Conservation (phyloP, 306 rosid species). For the Oxytropis ochrocephala region DNA sequence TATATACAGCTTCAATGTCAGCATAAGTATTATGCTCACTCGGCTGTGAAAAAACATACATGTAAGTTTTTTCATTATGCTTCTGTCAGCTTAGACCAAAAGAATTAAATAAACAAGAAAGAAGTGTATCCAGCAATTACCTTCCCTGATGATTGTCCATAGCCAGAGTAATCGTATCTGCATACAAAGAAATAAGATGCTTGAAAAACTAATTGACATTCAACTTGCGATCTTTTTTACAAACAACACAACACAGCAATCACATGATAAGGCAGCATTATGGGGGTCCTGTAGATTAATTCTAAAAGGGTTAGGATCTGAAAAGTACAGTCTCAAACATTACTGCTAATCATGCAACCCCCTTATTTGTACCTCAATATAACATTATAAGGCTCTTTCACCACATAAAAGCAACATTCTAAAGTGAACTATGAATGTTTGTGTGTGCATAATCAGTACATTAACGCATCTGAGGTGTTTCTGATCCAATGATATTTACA, state of each 20-base stretch:
- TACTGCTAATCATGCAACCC: neutral
- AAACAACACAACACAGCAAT: neutral
- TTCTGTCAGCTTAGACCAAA: neutral
- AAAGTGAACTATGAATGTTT: neutral
- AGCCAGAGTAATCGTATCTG: constrained; percentile 92
- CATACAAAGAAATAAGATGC: constrained; percentile 21
- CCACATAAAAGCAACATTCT: neutral
- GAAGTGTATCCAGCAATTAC: constrained; percentile 25
- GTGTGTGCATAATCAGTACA: neutral
- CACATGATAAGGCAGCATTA: neutral
- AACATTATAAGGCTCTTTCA: neutral
- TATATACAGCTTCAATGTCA: constrained; percentile 85
- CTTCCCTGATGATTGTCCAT: constrained; percentile 91
- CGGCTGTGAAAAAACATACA: constrained; percentile 52
- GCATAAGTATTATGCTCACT: constrained; percentile 89
- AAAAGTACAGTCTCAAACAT: neutral
- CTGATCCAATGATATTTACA: neutral
- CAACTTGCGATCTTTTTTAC: neutral
- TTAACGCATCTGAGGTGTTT: neutral
- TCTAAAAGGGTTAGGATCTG: neutral
- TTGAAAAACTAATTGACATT: constrained; percentile 5
- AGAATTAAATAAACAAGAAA: constrained; percentile 14
- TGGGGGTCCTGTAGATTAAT: neutral
- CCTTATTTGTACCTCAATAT: constrained; percentile 2
- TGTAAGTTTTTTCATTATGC: constrained; percentile 1